Conservation (phyloP, 2,329 filamentous ascomycete genomes). For the Diaporthe vaccinii region DNA sequence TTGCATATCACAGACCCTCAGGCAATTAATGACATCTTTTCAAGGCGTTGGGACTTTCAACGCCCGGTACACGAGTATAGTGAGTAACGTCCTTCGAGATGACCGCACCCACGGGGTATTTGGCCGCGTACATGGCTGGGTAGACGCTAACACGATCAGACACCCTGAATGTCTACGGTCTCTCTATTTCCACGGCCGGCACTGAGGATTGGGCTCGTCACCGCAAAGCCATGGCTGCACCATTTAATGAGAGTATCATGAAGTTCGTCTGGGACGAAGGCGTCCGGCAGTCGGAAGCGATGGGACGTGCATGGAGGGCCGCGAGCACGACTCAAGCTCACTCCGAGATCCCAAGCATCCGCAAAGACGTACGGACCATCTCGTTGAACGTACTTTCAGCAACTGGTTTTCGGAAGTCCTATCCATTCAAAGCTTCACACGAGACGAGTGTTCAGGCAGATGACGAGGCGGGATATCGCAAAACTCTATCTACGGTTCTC, state of each 20-base stretch:
- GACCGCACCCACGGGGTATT: background rate
- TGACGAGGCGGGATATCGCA: conserved; percentile 4
- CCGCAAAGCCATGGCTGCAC: conserved; percentile 10
- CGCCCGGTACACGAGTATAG: background rate
- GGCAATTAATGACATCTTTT: conserved; percentile 1
- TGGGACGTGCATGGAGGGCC: background rate
- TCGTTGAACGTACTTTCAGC: conserved; percentile 7
- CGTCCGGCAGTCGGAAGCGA: background rate
- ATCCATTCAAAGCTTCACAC: background rate
- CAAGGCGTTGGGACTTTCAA: conserved; percentile 1
- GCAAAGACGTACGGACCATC: background rate
- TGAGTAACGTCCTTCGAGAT: background rate
- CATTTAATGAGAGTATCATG: conserved; percentile 13
- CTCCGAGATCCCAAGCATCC: conserved; percentile 2
- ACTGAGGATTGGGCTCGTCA: conserved; percentile 11
- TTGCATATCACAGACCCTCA: background rate
- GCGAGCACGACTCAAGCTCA: background rate
- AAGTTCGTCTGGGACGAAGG: conserved; percentile 5
- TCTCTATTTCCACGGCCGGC: background rate
- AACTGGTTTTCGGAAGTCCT: conserved; percentile 1
- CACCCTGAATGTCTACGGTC: conserved; percentile 13
- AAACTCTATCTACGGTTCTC: conserved; percentile 1
- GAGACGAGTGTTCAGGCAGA: background rate
- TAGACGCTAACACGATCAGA: background rate
- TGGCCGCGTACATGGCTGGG: background rate